Evolutionary conservation across 345 rosid genomes (phyloP).

Genomic region (Rhizophora mangle): DNA sequence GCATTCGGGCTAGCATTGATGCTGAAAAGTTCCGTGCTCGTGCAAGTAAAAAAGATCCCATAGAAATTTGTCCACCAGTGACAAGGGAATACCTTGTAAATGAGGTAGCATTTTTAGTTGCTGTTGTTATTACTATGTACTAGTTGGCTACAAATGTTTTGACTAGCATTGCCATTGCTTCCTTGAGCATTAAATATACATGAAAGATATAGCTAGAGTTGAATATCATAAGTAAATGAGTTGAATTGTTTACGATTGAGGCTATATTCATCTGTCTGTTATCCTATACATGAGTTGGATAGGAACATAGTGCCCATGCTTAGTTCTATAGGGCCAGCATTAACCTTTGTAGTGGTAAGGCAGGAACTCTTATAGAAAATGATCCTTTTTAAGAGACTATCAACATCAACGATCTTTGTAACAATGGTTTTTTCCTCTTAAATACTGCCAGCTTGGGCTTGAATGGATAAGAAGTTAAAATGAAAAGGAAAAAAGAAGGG

Average conservation of each 20-base stretch:
- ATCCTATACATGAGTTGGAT: not conserved
- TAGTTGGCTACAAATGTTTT: not conserved
- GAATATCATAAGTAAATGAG: not conserved
- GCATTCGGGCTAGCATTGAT: slow-evolving; percentile 33
- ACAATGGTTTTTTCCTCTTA: not conserved
- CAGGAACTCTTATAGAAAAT: not conserved
- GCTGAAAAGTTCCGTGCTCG: slow-evolving; percentile 59
- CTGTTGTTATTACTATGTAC: not conserved
- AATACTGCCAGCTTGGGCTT: not conserved
- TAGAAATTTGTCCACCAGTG: slow-evolving; percentile 62
- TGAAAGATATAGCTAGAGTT: not conserved
- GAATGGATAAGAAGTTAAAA: not conserved
- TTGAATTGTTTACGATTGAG: not conserved
- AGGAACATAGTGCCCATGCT: not conserved
- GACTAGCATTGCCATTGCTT: not conserved
- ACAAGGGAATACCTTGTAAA: slow-evolving; percentile 67
- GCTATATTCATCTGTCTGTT: not conserved
- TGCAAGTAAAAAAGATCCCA: slow-evolving; percentile 67
- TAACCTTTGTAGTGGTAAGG: not conserved
- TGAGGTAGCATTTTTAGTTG: slow-evolving; percentile 44
- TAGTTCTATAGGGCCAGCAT: no score
- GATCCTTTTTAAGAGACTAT: not conserved
- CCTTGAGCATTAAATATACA: not conserved
- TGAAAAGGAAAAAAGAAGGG: not conserved
- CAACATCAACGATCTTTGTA: not conserved